Percentiles rank a stretch among this genome's conserved stretches.
phyloP scores from a whole-genome alignment of 1,139 yeast species.

The Martiniozyma asiatica region DNA sequence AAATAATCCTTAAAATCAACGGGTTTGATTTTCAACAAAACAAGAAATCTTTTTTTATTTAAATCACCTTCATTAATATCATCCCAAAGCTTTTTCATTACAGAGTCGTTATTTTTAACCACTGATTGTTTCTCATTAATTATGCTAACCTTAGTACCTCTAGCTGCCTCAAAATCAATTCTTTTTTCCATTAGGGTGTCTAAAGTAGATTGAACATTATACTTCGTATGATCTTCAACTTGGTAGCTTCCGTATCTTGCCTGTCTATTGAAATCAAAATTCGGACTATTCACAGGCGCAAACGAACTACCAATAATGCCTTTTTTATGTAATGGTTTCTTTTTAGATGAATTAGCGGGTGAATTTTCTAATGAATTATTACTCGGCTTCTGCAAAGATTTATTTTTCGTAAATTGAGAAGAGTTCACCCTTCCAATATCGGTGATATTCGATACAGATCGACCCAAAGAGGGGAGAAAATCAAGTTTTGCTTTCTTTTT shows the following conservation, averaged over 20 bases:
- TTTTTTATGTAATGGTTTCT: no score
- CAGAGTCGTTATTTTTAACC: no score
- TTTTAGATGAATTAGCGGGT: no score
- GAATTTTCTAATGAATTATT: no score
- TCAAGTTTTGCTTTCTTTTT: no score
- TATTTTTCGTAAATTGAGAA: no score
- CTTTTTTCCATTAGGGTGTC: background rate
- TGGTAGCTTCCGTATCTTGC: constrained; percentile 16
- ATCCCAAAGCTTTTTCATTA: constrained; percentile 6
- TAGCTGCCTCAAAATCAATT: constrained; percentile 7
- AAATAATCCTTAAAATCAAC: constrained; percentile 4
- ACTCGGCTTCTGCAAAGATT: no score
- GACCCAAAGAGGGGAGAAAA: no score
- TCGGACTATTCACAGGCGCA: constrained; percentile 6
- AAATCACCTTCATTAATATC: constrained; percentile 2
- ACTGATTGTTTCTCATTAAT: no score
- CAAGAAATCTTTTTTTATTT: constrained; percentile 1
- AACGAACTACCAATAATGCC: constrained; percentile 7
- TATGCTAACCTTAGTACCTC: constrained; percentile 2
- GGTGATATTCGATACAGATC: no score
- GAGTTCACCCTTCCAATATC: no score
- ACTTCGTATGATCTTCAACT: constrained; percentile 9
- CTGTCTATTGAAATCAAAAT: constrained; percentile 10
- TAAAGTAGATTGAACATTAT: background rate
- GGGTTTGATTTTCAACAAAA: constrained; percentile 6